Evolutionary conservation across 1,284 basidiomycete genomes (phyloP).

Genomic region (Pseudozyma hubeiensis): DNA sequence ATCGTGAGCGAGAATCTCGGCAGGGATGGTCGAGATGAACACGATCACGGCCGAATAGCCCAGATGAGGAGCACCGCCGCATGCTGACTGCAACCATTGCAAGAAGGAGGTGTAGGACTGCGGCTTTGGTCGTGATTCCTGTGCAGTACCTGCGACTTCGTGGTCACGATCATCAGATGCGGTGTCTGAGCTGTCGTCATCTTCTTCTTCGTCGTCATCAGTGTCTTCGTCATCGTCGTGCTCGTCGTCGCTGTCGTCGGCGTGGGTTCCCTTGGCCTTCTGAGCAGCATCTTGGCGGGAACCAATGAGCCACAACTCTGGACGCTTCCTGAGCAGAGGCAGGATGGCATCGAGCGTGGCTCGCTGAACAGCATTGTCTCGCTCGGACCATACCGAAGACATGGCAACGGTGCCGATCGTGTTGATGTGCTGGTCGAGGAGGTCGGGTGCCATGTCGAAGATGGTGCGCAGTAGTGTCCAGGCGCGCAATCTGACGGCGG

Average conservation of each 20-base stretch:
- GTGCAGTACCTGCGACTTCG: neutral
- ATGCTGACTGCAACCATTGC: conserved; percentile 79
- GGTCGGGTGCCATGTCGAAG: conserved; percentile 9
- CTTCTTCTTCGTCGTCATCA: conserved; percentile 27
- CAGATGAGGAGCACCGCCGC: conserved; percentile 78
- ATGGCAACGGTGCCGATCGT: conserved; percentile 50
- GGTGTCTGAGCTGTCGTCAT: conserved; percentile 26
- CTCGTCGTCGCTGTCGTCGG: conserved; percentile 34
- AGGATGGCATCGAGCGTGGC: conserved; percentile 57
- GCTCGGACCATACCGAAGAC: conserved; percentile 60
- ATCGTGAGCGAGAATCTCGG: conserved; percentile 69
- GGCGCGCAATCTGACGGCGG: conserved; percentile 52
- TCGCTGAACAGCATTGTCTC: conserved; percentile 54
- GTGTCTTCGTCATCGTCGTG: conserved; percentile 34
- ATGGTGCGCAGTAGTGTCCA: conserved; percentile 54
- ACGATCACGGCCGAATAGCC: conserved; percentile 83
- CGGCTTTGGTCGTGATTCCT: conserved; percentile 15
- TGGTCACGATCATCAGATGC: conserved; percentile 8
- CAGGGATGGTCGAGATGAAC: conserved; percentile 81
- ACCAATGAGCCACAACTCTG: conserved; percentile 64
- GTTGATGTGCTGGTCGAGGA: conserved; percentile 40
- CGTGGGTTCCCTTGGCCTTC: neutral
- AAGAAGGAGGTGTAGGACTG: conserved; percentile 72
- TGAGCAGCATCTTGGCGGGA: neutral
- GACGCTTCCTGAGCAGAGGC: conserved; percentile 54